Evolutionary conservation across 2,329 filamentous ascomycete genomes (phyloP).

Genomic region (Plenodomus tracheiphilus): DNA sequence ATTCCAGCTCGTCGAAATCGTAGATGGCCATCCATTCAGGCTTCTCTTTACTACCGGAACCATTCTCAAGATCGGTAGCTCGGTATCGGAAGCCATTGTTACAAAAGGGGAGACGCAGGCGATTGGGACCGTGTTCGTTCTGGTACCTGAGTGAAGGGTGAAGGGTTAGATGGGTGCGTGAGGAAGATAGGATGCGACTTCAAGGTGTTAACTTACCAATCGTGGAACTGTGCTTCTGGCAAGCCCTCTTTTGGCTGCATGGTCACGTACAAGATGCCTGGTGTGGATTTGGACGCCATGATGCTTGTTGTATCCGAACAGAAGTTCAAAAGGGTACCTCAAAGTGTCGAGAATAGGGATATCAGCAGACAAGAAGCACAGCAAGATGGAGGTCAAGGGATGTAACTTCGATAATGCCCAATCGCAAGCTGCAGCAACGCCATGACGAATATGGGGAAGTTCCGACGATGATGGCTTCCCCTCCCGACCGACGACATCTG

Average conservation of each 20-base stretch:
- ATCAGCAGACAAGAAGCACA: background rate
- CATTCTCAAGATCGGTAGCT: constrained; percentile 60
- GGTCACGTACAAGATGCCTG: constrained; percentile 79
- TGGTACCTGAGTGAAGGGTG: constrained; percentile 61
- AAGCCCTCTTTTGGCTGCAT: constrained; percentile 76
- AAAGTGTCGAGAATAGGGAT: background rate
- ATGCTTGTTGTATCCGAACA: background rate
- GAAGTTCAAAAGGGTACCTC: background rate
- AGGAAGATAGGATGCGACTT: constrained; percentile 25
- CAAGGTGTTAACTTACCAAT: constrained; percentile 49
- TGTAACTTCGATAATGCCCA: background rate
- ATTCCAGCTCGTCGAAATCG: constrained; percentile 75
- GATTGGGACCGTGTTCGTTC: constrained; percentile 84
- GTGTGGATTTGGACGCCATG: constrained; percentile 53
- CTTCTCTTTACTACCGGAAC: constrained; percentile 41
- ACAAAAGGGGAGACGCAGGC: constrained; percentile 75
- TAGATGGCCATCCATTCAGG: constrained; percentile 80
- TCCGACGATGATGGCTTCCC: constrained; percentile 14
- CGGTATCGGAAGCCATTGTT: constrained; percentile 78
- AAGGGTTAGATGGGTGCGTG: constrained; percentile 38
- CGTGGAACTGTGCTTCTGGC: constrained; percentile 73
- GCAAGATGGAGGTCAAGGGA: background rate
- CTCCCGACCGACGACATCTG: constrained; percentile 38
- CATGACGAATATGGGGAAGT: constrained; percentile 10
- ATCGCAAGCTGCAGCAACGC: background rate